phyloP scores from a whole-genome alignment of 805 yeast species.

The Cyberlindnera maritima region DNA sequence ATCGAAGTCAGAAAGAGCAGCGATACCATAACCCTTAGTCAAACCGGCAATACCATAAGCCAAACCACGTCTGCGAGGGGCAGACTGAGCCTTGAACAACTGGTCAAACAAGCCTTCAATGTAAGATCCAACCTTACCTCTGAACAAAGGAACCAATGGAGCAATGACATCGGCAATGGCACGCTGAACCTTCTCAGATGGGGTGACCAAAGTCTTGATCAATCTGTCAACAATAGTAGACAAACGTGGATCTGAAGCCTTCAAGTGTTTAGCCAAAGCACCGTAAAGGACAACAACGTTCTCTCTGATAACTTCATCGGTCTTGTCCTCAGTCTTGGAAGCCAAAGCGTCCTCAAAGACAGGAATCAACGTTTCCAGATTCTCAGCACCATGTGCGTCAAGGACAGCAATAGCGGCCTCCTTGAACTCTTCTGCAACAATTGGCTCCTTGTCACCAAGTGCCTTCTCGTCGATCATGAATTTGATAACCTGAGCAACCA shows the following conservation, averaged over 20 bases:
- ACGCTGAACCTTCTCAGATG: conserved; percentile 85
- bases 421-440: conserved; percentile 79
- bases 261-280: conserved; percentile 82
- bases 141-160: conserved; percentile 67
- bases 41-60: conserved; percentile 96
- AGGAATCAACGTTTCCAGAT: conserved; percentile 74
- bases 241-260: conserved; percentile 62
- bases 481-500: conserved; percentile 53
- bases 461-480: conserved; percentile 65
- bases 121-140: conserved; percentile 47
- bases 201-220: conserved; percentile 73
- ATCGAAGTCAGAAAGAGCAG: conserved; percentile 71
- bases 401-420: conserved; percentile 84
- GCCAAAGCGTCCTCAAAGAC: conserved; percentile 70
- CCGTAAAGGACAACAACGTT: conserved; percentile 87
- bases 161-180: conserved; percentile 86
- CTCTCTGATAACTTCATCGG: conserved; percentile 67
- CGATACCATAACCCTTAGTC: conserved; percentile 85
- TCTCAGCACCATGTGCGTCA: conserved; percentile 57
- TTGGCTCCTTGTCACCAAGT: conserved; percentile 67
- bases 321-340: conserved; percentile 45
- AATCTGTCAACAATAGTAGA: conserved; percentile 64
- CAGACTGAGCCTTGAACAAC: conserved; percentile 49
- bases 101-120: conserved; percentile 58
- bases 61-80: conserved; percentile 73